phyloP scores from a whole-genome alignment of 768 basidiomycete species.

The Suillus luteus region DNA sequence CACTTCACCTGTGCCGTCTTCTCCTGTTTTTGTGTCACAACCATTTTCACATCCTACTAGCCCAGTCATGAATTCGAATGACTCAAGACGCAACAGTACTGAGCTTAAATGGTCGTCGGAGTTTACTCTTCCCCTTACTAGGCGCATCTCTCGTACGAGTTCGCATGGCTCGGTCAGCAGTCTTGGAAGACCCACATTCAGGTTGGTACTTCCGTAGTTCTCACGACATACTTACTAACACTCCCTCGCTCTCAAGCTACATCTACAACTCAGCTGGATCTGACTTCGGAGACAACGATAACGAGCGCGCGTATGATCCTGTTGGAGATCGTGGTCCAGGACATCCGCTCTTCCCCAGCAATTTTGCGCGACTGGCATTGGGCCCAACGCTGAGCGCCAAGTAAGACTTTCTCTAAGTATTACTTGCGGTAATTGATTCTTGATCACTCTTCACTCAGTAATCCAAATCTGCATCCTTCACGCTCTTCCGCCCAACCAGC shows the following conservation, averaged over 20 bases:
- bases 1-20: conserved; percentile 41
- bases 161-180: conserved; percentile 31
- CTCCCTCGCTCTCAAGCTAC: conserved; percentile 16
- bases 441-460: conserved; percentile 22
- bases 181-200: conserved; percentile 27
- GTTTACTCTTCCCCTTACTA: conserved; percentile 21
- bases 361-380: conserved; percentile 67
- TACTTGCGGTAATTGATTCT: neutral
- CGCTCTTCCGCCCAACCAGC: conserved; percentile 7
- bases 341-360: conserved; percentile 80
- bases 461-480: conserved; percentile 26
- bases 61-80: conserved; percentile 19
- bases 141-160: conserved; percentile 25
- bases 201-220: conserved; percentile 19
- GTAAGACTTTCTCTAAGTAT: conserved; percentile 32
- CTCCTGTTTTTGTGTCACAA: conserved; percentile 28
- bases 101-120: conserved; percentile 31
- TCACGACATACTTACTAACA: neutral
- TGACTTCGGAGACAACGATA: conserved; percentile 29
- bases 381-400: conserved; percentile 66
- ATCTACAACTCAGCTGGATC: conserved; percentile 18
- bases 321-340: conserved; percentile 70
- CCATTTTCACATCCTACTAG: conserved; percentile 27
- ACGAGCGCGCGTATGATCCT: conserved; percentile 44
- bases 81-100: conserved; percentile 24